These are phyloP conservation scores for Mycena pura DNA, from an alignment of 768 basidiomycete species.

Conservation along the genomic window DNA sequence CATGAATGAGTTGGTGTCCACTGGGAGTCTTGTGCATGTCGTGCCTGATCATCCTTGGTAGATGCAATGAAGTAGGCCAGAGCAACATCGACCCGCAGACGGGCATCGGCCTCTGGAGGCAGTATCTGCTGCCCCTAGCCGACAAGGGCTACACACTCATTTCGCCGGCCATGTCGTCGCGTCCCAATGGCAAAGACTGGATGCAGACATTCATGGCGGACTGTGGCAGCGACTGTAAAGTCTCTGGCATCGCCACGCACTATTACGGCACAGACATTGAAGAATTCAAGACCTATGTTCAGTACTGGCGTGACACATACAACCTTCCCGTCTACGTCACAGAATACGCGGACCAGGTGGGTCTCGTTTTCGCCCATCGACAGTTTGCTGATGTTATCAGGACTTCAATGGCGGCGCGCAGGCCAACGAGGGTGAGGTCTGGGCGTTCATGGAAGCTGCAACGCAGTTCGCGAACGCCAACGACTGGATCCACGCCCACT, in stretches of 20 bases:
- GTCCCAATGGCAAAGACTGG: conserved; percentile 53
- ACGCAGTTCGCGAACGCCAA: conserved; percentile 54
- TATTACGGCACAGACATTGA: conserved; percentile 63
- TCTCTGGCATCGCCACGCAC: conserved; percentile 68
- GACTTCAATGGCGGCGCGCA: conserved; percentile 60
- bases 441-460: conserved; percentile 53
- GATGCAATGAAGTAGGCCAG: conserved; percentile 72
- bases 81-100: conserved; percentile 60
- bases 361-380: background rate
- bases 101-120: conserved; percentile 63
- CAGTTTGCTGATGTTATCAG: conserved; percentile 37
- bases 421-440: conserved; percentile 48
- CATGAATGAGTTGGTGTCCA: conserved; percentile 72
- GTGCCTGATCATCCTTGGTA: conserved; percentile 35
- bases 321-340: conserved; percentile 41
- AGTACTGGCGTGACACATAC: conserved; percentile 45
- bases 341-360: conserved; percentile 75
- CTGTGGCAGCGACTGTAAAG: conserved; percentile 58
- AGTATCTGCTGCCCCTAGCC: conserved; percentile 66
- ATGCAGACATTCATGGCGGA: conserved; percentile 60
- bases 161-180: conserved; percentile 73
- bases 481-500: conserved; percentile 49
- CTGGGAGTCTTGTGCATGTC: background rate
- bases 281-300: conserved; percentile 29
- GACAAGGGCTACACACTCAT: conserved; percentile 61